Base-by-base conservation (phyloP, 768 basidiomycete species). In the Hygrophorus pudorinus region DNA sequence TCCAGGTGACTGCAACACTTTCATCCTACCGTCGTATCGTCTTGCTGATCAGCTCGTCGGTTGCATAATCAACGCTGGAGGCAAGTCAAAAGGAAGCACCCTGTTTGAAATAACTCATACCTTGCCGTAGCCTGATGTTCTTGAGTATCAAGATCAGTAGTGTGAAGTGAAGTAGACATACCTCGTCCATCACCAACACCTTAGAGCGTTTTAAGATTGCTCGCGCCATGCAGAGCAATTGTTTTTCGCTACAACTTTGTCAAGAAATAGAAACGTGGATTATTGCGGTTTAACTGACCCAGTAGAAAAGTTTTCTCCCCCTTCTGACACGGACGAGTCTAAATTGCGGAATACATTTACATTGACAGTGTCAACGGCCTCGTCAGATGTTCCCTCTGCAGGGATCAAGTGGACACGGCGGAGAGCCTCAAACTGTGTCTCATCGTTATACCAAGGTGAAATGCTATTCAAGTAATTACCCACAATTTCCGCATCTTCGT, bases 261-360 rank as follows among this genome's bases (percentile, higher is more conserved):
- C 29, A 45, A n/a, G 32, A 38, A 43, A 52, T 55, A 32, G 21
- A 42, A 9, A 20, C 5, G 39, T 13, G 33, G 35, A 29, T 44
- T 7, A 20, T 11, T 31, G 18, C 33, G 8, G 31, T 40, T 9
- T 41, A 2, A 57, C 70, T 37, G 46, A 84, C 82, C 85, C 85
- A 5, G 85, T 83, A 0, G 85, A 88, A 58, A 92, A 91, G 64
- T 91, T 93, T 14, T 93, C 90, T 13, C 86, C 87, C 1, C 84
- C 85, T 64, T 92, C 88, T 1, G 81, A 81, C 2, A 88, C 83
- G 6, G 70, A 51, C 0, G 79, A 82, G 48, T 89, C 84, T 5
- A 88, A 65, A 53, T 81, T 76, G 14, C 80, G 75, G 73, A 87
- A 87, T 2, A 85, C 75, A 47, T 90, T 90, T 24, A 57, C 67